A percentile compares a stretch with the other conserved stretches of the same genome.
phyloP scores from a whole-genome alignment of 345 rosid species.

The Durio zibethinus region DNA sequence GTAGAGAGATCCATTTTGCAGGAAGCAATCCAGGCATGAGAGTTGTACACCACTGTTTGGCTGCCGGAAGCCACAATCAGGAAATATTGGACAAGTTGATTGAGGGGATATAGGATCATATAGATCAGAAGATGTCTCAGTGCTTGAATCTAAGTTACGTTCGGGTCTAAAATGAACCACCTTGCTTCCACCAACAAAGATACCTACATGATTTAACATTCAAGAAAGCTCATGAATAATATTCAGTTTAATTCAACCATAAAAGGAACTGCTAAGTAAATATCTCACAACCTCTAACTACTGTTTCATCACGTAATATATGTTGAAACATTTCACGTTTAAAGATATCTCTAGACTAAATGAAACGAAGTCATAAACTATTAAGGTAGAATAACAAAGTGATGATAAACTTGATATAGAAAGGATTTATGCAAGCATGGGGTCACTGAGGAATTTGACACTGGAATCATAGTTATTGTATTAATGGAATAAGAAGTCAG shows the following conservation, averaged over 20 bases:
- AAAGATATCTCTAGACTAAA: not conserved
- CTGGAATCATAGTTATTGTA: not conserved
- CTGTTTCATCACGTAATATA: not conserved
- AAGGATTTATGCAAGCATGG: not conserved
- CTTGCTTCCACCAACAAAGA: slow-evolving; percentile 97
- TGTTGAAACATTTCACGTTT: not conserved
- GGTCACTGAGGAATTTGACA: not conserved
- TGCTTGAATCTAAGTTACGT: slow-evolving; percentile 34
- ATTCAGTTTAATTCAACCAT: slow-evolving; percentile 11
- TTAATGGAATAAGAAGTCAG: not conserved
- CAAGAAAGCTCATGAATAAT: not conserved
- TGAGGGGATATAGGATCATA: slow-evolving; percentile 36
- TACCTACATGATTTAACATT: slow-evolving; percentile 43
- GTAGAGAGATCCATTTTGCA: slow-evolving; percentile 67
- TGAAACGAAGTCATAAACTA: not conserved
- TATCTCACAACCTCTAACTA: not conserved
- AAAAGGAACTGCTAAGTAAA: not conserved
- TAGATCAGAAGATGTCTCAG: slow-evolving; percentile 36
- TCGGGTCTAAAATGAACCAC: slow-evolving; percentile 94
- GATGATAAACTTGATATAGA: not conserved
- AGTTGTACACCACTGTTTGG: slow-evolving; percentile 80
- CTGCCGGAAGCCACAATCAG: slow-evolving; percentile 89
- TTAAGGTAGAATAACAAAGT: not conserved
- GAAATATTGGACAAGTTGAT: slow-evolving; percentile 61
- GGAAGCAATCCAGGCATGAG: slow-evolving; percentile 90